Conservation (phyloP, 2,329 filamentous ascomycete genomes). For the Verticillium tricorpus region DNA sequence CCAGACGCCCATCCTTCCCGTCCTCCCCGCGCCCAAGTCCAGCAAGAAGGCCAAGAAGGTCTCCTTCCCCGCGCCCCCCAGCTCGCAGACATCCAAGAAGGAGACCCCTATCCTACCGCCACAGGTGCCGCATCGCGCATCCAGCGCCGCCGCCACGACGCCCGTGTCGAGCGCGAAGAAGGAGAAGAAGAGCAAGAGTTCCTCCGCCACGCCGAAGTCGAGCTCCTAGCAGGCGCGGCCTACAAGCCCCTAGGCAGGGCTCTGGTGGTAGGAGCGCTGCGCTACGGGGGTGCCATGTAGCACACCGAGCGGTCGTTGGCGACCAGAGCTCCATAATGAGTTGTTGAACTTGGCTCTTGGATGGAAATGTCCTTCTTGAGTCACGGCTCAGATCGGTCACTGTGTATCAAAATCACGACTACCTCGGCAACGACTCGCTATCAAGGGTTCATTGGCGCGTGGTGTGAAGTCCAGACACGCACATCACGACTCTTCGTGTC, state of each 20-base stretch:
- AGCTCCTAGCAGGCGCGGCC: slow-evolving; percentile 8
- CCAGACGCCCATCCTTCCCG: slow-evolving; percentile 16
- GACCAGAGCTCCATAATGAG: too few relatives aligned
- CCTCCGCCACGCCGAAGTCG: slow-evolving; percentile 14
- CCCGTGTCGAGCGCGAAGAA: slow-evolving; percentile 9
- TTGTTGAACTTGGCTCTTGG: too few relatives aligned
- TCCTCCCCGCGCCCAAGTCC: slow-evolving; percentile 18
- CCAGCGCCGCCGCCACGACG: slow-evolving; percentile 2
- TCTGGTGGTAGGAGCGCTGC: background rate
- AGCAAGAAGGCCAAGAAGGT: slow-evolving; percentile 23
- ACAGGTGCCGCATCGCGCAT: slow-evolving; percentile 4
- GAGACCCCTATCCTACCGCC: slow-evolving; percentile 18
- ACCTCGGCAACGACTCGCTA: too few relatives aligned
- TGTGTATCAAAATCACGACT: too few relatives aligned
- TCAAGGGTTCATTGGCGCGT: too few relatives aligned
- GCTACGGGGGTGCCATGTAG: background rate
- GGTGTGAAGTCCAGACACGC: too few relatives aligned
- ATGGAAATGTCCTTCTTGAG: too few relatives aligned
- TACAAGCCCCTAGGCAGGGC: background rate
- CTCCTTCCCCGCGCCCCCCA: slow-evolving; percentile 11
- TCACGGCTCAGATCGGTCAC: too few relatives aligned
- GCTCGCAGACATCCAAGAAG: slow-evolving; percentile 15
- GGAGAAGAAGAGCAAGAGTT: slow-evolving; percentile 10
- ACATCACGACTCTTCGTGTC: background rate
- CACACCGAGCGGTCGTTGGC: too few relatives aligned